Evolutionary conservation across 1,284 basidiomycete species (phyloP).

Genomic region (Pisolithus thermaeus): DNA sequence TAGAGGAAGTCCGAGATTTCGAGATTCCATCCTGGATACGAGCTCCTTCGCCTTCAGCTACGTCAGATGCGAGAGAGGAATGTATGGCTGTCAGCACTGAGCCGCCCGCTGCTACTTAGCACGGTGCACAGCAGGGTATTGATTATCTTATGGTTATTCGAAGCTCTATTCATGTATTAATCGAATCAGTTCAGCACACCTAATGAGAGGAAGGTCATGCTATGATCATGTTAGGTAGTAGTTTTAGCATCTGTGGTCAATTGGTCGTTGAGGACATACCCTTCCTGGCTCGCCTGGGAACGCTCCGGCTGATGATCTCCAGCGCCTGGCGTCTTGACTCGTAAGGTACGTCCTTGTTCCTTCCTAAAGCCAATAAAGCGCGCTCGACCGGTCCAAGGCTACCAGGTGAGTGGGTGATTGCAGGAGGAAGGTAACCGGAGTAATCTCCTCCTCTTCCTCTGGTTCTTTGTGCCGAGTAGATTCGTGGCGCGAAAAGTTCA

Average conservation of each 20-base stretch:
- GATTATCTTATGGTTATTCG: constrained; percentile 32
- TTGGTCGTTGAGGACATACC: too few relatives aligned
- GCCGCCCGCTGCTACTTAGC: constrained; percentile 1
- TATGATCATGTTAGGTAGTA: neutral
- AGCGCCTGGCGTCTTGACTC: constrained; percentile 27
- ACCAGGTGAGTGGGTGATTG: constrained; percentile 7
- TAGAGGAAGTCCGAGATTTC: constrained; percentile 44
- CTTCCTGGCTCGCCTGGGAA: constrained; percentile 7
- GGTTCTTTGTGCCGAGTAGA: constrained; percentile 18
- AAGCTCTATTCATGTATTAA: constrained; percentile 8
- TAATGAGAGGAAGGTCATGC: neutral
- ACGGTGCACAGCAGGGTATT: constrained; percentile 4
- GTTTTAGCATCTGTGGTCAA: too few relatives aligned
- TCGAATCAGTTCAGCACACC: neutral
- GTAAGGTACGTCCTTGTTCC: constrained; percentile 37
- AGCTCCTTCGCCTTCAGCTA: constrained; percentile 15
- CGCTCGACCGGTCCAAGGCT: constrained; percentile 35
- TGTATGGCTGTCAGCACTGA: constrained; percentile 5
- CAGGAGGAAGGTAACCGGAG: constrained; percentile 34
- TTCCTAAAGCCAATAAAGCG: constrained; percentile 38
- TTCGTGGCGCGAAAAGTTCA: constrained; percentile 14
- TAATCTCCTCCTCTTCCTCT: constrained; percentile 48
- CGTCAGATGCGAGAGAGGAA: constrained; percentile 8
- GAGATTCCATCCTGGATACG: constrained; percentile 42
- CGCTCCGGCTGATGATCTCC: constrained; percentile 24